Evolutionary conservation across 805 yeast species (phyloP).

Genomic region (Trichomonascus vanleenenianus): DNA sequence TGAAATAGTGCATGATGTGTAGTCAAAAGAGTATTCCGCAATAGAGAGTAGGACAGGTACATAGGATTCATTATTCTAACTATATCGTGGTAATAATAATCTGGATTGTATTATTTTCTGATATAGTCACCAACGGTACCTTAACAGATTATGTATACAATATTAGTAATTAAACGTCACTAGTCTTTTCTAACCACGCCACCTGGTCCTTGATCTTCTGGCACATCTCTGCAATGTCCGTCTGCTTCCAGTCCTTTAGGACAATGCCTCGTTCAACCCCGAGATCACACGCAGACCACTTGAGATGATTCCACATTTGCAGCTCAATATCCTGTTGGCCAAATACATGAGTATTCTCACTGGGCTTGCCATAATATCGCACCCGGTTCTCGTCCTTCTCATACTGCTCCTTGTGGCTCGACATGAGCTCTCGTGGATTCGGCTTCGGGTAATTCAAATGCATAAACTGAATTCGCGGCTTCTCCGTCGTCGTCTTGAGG

Average conservation of each 20-base stretch:
- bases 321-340: slow-evolving; percentile 11
- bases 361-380: slow-evolving; percentile 49
- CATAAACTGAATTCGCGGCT: slow-evolving; percentile 36
- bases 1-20: too few relatives aligned
- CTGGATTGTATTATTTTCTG: too few relatives aligned
- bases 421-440: slow-evolving; percentile 46
- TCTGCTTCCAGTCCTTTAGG: slow-evolving; percentile 14
- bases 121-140: too few relatives aligned
- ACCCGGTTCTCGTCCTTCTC: slow-evolving; percentile 38
- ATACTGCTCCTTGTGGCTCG: slow-evolving; percentile 34
- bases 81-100: too few relatives aligned
- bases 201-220: slow-evolving; percentile 7
- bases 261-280: slow-evolving; percentile 1
- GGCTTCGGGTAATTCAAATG: slow-evolving; percentile 64
- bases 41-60: too few relatives aligned
- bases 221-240: slow-evolving; percentile 7
- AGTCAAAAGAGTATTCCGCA: too few relatives aligned
- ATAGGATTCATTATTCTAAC: too few relatives aligned
- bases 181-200: slow-evolving; percentile 5
- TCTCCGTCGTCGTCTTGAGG: slow-evolving; percentile 6
- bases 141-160: too few relatives aligned
- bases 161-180: not conserved
- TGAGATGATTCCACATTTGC: slow-evolving; percentile 13
- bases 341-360: slow-evolving; percentile 2
- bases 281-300: slow-evolving; percentile 13